These are phyloP conservation scores for Kuraishia ogatae DNA, from an alignment of 805 yeast genomes.

Conservation along the genomic window DNA sequence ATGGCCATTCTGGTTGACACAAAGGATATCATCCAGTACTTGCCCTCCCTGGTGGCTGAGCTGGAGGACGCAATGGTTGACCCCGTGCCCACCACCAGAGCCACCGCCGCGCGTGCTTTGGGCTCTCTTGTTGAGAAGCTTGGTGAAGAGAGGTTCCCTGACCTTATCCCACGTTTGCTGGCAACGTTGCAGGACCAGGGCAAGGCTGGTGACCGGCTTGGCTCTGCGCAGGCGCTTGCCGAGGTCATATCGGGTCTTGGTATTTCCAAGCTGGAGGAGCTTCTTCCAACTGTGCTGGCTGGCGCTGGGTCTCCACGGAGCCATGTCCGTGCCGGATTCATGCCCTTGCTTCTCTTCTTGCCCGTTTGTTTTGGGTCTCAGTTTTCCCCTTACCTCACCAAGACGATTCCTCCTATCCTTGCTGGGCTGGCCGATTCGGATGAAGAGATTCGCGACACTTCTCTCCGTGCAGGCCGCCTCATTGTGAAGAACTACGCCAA, in stretches of 20 bases:
- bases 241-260: slow-evolving; percentile 95
- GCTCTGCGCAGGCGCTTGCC: slow-evolving; percentile 94
- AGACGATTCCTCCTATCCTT: slow-evolving; percentile 85
- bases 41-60: slow-evolving; percentile 68
- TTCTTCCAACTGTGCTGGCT: slow-evolving; percentile 70
- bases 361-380: slow-evolving; percentile 94
- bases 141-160: slow-evolving; percentile 95
- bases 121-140: slow-evolving; percentile 94
- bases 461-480: slow-evolving; percentile 87
- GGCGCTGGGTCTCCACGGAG: slow-evolving; percentile 62
- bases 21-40: slow-evolving; percentile 76
- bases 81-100: slow-evolving; percentile 94
- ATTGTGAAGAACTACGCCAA: slow-evolving; percentile 87
- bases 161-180: slow-evolving; percentile 72
- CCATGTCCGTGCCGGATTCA: slow-evolving; percentile 81
- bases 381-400: slow-evolving; percentile 80
- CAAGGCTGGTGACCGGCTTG: slow-evolving; percentile 85
- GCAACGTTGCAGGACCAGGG: slow-evolving; percentile 68
- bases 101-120: slow-evolving; percentile 94
- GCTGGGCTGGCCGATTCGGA: slow-evolving; percentile 85
- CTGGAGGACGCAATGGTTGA: slow-evolving; percentile 95
- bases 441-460: slow-evolving; percentile 81
- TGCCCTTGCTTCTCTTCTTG: slow-evolving; percentile 80
- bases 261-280: slow-evolving; percentile 74
- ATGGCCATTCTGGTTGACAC: slow-evolving; percentile 95